Evolutionary conservation across 495 filamentous ascomycete species (phyloP), one percentile per base, ranked within the genome.

Genomic region (Podospora australis): DNA sequence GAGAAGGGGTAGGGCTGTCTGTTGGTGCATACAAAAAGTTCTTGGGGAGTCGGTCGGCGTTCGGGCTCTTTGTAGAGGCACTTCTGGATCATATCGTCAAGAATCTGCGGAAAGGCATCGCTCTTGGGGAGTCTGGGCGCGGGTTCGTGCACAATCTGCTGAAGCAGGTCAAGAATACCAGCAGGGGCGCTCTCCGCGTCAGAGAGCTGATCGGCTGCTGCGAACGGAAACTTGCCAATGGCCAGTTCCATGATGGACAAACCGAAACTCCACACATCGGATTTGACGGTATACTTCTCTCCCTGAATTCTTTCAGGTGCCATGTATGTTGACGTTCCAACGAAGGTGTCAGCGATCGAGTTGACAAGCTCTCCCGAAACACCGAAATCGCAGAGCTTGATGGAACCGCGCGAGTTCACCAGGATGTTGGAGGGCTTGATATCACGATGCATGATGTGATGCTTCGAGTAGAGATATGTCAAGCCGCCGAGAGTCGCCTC

Each of bases 321-420:
- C 92, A 98, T 98, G 69, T 97, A 98, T 40, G 92, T 98, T 4
- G 90, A 96, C 6, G 92, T 98, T 21, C 92, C 92, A 6, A 98
- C 92, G 54, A 98, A 98, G 1, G 92, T 98, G 65, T 96, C 88
- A 44, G 92, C 92, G 46, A 98, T 87, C 9, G 91, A 96, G 67
- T 96, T 96, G 56, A 95, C 87, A 2, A 96, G 80, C 69, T 97
- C 92, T 48, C 89, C 90, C 6, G 90, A 95, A 10, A 98, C 92
- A 41, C 92, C 92, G 64, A 98, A 98, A 63, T 98, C 92, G 67
- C 94, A 97, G 5, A 98, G 78, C 69, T 97, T 98, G 73, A 98
- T 98, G 52, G 83, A 79, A 3, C 92, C 92, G 17, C 83, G 81
- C 2, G 90, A 95, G 71, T 95, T 97, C 62, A 97, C 86, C 28